Conservation (phyloP, 2,329 filamentous ascomycete species). For the Rhinocladiella similis region DNA sequence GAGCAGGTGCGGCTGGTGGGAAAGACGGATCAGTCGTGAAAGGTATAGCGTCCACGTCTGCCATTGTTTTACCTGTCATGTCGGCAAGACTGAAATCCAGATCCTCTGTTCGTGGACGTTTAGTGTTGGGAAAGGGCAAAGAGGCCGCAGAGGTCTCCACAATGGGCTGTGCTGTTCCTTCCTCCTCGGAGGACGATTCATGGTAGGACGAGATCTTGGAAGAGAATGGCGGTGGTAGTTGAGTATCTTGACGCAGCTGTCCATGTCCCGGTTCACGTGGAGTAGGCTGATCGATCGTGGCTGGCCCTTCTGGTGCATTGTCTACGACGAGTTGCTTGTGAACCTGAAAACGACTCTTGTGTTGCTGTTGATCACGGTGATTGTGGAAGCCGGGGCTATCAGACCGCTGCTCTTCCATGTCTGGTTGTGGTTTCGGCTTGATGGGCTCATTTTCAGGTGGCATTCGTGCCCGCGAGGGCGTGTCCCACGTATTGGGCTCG, state of each 20-base stretch:
- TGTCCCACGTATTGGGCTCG: conserved; percentile 5
- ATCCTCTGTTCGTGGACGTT: conserved; percentile 31
- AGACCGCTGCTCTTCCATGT: neutral
- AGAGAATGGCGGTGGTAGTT: conserved; percentile 13
- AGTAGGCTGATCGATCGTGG: neutral
- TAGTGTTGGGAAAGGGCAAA: conserved; percentile 11
- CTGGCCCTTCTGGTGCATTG: neutral
- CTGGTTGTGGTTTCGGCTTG: neutral
- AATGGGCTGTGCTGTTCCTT: conserved; percentile 3
- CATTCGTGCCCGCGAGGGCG: conserved; percentile 19
- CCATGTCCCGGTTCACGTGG: neutral
- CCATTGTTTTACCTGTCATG: conserved; percentile 48
- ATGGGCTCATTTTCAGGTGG: neutral
- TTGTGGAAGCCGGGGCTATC: neutral
- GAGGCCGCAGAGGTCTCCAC: neutral
- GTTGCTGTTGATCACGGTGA: neutral
- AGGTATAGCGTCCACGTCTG: conserved; percentile 50
- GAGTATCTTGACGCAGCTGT: neutral
- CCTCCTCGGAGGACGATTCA: conserved; percentile 27
- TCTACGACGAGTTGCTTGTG: conserved; percentile 1
- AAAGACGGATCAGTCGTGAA: conserved; percentile 47
- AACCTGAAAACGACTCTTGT: neutral
- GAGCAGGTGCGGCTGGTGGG: conserved; percentile 25
- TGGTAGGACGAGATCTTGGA: conserved; percentile 24
- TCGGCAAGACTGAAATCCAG: conserved; percentile 50